Evolutionary conservation across 768 basidiomycete genomes (phyloP), one percentile per base, ranked within the genome.

Genomic region (Russula foetens): DNA sequence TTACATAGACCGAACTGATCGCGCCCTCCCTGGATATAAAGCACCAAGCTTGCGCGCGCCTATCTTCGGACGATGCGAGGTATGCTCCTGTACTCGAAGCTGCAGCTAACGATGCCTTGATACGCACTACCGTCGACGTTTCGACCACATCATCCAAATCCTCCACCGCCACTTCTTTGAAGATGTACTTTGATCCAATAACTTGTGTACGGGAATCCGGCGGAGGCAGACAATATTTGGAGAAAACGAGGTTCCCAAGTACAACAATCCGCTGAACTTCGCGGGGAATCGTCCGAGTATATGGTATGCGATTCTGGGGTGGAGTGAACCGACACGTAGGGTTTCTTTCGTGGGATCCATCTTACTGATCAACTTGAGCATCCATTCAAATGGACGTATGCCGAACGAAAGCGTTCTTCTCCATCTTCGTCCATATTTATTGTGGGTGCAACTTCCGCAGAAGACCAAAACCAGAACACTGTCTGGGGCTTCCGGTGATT

Each of bases 1-100:
- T 50, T 23, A 62, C 61, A 52, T 47, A 62, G n/a, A 62, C 38
- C 21, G 52, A 24, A 47, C 56, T 58, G 33, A 62, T 29, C 24
- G 56, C 33, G 17, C 60, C 61, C 33, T 53, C 50, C 7, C 44
- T 45, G 7, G 61, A 52, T 23, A 53, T 48, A 47, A 62, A 53
- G 45, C 61, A 54, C 56, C 61, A 62, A 6, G 56, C 61, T 39
- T 51, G 53, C 5, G 50, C 56, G 5, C n/a, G 41, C 19, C 19
- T 39, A 33, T 33, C 43, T 31, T 39, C 44, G n/a, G 56, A 53
- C 2, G 56, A 53, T 8, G 26, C 19, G 21, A 41, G 43, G 28
- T 62, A 62, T 29, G 61, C 61, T 4, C 48, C 56, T 3, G 61
- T 58, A 38, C 29, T 44, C 14, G 41, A 43, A 21, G 41, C 54